These are phyloP conservation scores for Hypoxylon sp. DNA, from an alignment of 2,329 filamentous ascomycete genomes.

Conservation along the genomic window DNA sequence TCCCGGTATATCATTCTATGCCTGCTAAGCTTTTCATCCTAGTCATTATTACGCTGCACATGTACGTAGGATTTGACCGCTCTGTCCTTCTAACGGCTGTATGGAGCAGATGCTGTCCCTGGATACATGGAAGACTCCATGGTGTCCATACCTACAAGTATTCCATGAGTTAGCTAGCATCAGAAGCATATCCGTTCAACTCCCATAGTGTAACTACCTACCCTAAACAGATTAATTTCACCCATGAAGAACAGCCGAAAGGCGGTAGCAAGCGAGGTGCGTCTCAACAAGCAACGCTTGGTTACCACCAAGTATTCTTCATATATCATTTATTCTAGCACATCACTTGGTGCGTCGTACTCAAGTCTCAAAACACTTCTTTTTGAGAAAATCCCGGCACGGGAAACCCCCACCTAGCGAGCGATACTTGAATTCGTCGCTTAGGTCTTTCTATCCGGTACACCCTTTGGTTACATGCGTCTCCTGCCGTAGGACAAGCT, in stretches of 20 bases:
- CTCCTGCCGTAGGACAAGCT: not conserved
- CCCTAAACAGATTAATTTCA: not conserved
- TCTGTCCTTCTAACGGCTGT: constrained; percentile 1
- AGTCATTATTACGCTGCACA: not conserved
- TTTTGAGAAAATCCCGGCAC: not conserved
- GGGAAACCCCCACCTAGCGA: not conserved
- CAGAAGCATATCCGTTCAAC: not conserved
- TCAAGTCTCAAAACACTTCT: not conserved
- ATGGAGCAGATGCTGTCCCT: constrained; percentile 11
- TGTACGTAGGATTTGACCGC: constrained; percentile 13
- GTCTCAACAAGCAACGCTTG: not conserved
- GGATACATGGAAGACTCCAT: constrained; percentile 1
- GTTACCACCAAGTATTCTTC: not conserved
- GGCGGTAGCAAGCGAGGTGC: not conserved
- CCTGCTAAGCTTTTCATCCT: not conserved
- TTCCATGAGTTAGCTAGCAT: not conserved
- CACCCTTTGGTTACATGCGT: not conserved
- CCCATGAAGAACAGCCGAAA: not conserved
- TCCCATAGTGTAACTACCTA: not conserved
- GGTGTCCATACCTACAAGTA: not conserved
- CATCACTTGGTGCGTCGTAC: not conserved
- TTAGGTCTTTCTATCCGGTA: not conserved
- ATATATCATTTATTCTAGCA: not conserved
- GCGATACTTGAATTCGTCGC: not conserved
- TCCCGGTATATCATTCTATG: constrained; percentile 3